These are phyloP conservation scores for Hanseniaspora nectarophila DNA, from an alignment of 805 yeast species.

Conservation along the genomic window DNA sequence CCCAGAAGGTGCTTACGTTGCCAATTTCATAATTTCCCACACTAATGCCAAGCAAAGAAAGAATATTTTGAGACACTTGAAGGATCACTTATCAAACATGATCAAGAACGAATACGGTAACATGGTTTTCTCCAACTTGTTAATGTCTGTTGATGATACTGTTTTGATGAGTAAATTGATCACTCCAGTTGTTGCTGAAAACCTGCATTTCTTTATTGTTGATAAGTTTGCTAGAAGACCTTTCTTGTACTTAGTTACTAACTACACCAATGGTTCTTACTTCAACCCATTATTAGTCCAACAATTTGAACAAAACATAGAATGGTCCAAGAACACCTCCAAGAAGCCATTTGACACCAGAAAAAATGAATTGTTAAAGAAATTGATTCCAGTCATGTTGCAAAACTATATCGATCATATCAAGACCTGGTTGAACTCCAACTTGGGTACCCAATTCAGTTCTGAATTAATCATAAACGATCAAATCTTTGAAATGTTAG, in stretches of 20 bases:
- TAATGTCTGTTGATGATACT: slow-evolving; percentile 88
- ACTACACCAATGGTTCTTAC: slow-evolving; percentile 59
- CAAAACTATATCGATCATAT: slow-evolving; percentile 41
- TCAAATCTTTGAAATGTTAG: slow-evolving; percentile 33
- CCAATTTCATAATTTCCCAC: slow-evolving; percentile 62
- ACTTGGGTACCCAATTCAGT: slow-evolving; percentile 72
- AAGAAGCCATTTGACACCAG: slow-evolving; percentile 75
- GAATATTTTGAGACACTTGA: slow-evolving; percentile 55
- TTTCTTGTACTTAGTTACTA: slow-evolving; percentile 64
- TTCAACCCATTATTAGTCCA: slow-evolving; percentile 62
- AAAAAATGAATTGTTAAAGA: slow-evolving; percentile 53
- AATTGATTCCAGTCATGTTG: slow-evolving; percentile 56
- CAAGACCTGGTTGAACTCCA: slow-evolving; percentile 47
- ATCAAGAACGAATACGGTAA: slow-evolving; percentile 81
- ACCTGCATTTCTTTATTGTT: slow-evolving; percentile 43
- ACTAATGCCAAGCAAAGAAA: slow-evolving; percentile 92
- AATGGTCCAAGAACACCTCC: slow-evolving; percentile 54
- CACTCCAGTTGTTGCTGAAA: slow-evolving; percentile 36
- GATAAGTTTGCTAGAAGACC: slow-evolving; percentile 84
- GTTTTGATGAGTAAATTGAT: slow-evolving; percentile 68
- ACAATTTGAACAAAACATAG: slow-evolving; percentile 49
- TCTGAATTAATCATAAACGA: slow-evolving; percentile 60
- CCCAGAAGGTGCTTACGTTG: slow-evolving; percentile 86
- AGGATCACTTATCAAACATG: slow-evolving; percentile 62
- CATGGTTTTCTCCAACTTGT: slow-evolving; percentile 60